Conservation (phyloP, 208 protist genomes). For the Acanthamoeba lenticulata region DNA sequence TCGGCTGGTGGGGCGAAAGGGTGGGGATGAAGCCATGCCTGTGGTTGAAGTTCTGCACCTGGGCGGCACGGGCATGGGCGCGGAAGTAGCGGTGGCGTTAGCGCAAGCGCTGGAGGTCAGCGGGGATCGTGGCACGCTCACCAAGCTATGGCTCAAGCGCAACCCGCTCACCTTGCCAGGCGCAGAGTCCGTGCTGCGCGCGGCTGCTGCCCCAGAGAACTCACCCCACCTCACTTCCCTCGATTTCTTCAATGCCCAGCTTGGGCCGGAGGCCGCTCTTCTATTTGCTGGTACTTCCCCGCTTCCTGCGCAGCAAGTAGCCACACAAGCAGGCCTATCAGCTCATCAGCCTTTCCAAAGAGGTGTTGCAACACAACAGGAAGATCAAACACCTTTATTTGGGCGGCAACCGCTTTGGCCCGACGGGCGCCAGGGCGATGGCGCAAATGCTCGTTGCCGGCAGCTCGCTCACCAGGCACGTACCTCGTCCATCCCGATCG, state of each 20-base stretch:
- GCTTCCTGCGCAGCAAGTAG: too few species aligned
- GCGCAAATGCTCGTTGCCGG: not conserved
- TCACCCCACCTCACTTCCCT: constrained; percentile 8
- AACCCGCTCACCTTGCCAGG: constrained; percentile 24
- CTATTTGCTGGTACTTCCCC: not conserved
- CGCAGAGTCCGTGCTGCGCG: not conserved
- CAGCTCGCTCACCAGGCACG: not conserved
- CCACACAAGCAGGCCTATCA: not conserved
- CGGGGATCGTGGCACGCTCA: not conserved
- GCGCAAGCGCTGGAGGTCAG: not conserved
- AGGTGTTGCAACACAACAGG: not conserved
- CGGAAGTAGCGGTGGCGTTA: not conserved
- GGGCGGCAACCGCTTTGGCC: constrained; percentile 24
- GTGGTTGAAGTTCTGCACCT: not conserved
- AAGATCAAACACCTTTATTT: constrained; percentile 13
- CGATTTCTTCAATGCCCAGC: constrained; percentile 33
- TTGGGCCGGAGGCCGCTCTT: not conserved
- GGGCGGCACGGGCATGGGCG: not conserved
- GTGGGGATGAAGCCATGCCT: not conserved
- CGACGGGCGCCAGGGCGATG: not conserved
- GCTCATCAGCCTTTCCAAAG: not conserved
- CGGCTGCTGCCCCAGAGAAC: not conserved
- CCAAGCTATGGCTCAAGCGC: constrained; percentile 29
- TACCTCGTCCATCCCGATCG: not conserved
- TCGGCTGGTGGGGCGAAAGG: not conserved